phyloP scores from a whole-genome alignment of 129 eudicot genomes.

The Pulicaria dysenterica region DNA sequence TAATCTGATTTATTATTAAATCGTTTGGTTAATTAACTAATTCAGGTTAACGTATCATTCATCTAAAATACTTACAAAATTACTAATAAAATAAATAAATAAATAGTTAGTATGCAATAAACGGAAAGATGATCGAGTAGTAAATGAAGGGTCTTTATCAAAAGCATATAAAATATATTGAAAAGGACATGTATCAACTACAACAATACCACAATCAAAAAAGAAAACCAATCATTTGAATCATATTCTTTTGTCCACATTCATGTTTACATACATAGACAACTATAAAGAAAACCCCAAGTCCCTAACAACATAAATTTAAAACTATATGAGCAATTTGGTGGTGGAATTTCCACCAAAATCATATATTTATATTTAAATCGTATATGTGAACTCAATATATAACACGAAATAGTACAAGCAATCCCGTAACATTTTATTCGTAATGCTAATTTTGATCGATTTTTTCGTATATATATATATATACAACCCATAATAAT shows the following conservation, averaged over 20 bases:
- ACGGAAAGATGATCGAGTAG: conserved; percentile 7
- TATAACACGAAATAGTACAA: too few species aligned
- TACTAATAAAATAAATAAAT: background rate
- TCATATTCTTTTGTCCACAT: conserved; percentile 43
- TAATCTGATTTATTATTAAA: too few species aligned
- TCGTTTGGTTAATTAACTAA: too few species aligned
- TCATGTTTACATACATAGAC: conserved; percentile 18
- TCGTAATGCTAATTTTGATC: too few species aligned
- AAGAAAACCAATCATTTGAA: conserved; percentile 40
- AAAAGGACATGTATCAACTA: conserved; percentile 44
- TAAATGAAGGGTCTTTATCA: conserved; percentile 36
- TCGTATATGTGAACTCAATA: background rate
- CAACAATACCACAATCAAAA: conserved; percentile 40
- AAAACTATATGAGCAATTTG: background rate
- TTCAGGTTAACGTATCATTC: too few species aligned
- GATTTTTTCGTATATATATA: too few species aligned
- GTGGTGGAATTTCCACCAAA: conserved; percentile 43
- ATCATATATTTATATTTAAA: conserved; percentile 16
- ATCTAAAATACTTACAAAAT: background rate
- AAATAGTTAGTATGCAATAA: conserved; percentile 24
- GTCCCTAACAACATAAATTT: conserved; percentile 14
- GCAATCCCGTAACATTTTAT: too few species aligned
- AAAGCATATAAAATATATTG: conserved; percentile 31
- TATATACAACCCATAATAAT: too few species aligned
- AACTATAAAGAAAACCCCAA: background rate